Conservation (phyloP, 2,329 filamentous ascomycete genomes). For the Paramyrothecium roridum region DNA sequence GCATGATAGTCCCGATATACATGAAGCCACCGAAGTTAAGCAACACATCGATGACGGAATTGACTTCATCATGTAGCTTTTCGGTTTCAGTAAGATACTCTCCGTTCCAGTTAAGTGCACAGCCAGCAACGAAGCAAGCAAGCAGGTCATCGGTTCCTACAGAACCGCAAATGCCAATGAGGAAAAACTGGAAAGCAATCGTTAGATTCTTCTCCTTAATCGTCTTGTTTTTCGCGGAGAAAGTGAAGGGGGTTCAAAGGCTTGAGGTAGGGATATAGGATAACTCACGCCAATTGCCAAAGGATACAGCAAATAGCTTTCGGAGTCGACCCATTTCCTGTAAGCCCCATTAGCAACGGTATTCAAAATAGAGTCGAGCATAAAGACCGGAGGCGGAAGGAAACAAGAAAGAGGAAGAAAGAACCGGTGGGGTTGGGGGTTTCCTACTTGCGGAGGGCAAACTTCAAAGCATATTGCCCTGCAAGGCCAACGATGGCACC, state of each 20-base stretch:
- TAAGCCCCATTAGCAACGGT: constrained; percentile 2
- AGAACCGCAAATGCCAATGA: constrained; percentile 54
- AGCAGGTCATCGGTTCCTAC: constrained; percentile 59
- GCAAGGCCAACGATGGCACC: constrained; percentile 48
- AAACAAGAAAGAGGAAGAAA: too few species aligned
- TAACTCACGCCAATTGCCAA: constrained; percentile 37
- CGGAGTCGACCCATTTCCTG: constrained; percentile 52
- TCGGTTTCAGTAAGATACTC: constrained; percentile 53
- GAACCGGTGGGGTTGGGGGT: too few species aligned
- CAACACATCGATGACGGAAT: constrained; percentile 53
- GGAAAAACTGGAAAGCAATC: constrained; percentile 37
- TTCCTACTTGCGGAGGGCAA: constrained; percentile 31
- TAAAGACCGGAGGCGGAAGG: too few species aligned
- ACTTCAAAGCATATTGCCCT: constrained; percentile 43
- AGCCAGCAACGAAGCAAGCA: constrained; percentile 59
- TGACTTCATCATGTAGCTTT: constrained; percentile 57
- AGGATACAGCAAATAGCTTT: constrained; percentile 51
- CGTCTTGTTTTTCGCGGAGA: too few species aligned
- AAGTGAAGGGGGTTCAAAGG: too few species aligned
- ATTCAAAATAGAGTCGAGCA: too few species aligned
- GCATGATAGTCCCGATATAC: constrained; percentile 54
- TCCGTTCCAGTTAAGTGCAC: constrained; percentile 60
- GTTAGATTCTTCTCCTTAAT: too few species aligned
- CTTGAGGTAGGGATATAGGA: too few species aligned
- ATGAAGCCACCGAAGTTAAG: constrained; percentile 61